Evolutionary conservation across 2,329 filamentous ascomycete species (phyloP), one percentile per base, ranked within the genome.

Genomic region (Corinectria fuckeliana): DNA sequence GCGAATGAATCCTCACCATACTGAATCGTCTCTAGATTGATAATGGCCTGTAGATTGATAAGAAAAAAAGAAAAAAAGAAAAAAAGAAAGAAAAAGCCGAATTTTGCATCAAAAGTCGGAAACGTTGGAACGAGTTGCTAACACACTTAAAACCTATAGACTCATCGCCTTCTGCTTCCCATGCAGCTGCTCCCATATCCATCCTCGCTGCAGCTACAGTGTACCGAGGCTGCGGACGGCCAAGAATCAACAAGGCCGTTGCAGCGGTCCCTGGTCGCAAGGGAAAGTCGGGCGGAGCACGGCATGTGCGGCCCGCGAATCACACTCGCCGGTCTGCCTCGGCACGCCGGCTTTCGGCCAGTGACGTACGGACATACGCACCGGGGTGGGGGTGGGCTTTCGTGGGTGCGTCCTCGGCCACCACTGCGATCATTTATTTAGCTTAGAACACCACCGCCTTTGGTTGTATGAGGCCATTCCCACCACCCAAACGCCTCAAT

Each of bases 331-430:
- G 49, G 50, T 61, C 64, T 66, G 49, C 67, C 67, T 67, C 70
- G 68, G 67, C 67, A 65, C 56, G 55, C 48, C 45, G 36, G 49
- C 47, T 50, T 51, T 58, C 48, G 50, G 41, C 54, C 54, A 44
- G 25, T 51, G 57, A 55, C 44, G 49, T 47, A 25, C 25, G 32
- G 32, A 36, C n/a, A 36, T 45, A 11, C 42, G 25, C 47, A 28
- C 59, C 32, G 60, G 51, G 51, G 56, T 44, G 34, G n/a, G n/a
- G n/a, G n/a, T n/a, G n/a, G n/a, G n/a, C n/a, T n/a, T n/a, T n/a
- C n/a, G n/a, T n/a, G 51, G 51, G 56, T 44, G 34, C 50, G 44
- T 30, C 56, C 66, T 69, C 68, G 68, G 67, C 57, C 67, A 70
- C 42, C 50, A 60, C 65, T 64, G 67, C 67, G 67, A 70, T 66